phyloP scores from a whole-genome alignment of 2,329 filamentous ascomycete species.

The Ploettnerulaceae sp. region DNA sequence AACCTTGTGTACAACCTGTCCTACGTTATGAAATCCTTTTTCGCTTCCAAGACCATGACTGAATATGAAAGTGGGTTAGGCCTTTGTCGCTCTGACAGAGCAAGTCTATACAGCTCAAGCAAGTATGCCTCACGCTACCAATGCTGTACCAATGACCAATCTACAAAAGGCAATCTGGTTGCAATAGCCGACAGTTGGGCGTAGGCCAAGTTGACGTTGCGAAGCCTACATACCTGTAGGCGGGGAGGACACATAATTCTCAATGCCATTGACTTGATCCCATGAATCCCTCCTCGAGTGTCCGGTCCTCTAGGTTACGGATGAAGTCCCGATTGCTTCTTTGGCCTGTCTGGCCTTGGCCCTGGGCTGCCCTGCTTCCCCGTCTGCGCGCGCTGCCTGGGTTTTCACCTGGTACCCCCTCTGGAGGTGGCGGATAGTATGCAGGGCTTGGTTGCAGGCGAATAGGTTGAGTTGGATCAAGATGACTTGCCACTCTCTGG shows the following conservation, averaged over 20 bases:
- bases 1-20: constrained; percentile 5
- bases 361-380: constrained; percentile 65
- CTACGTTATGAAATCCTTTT: neutral
- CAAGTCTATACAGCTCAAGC: no score
- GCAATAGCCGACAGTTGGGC: constrained; percentile 12
- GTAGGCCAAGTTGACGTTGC: constrained; percentile 12
- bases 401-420: constrained; percentile 62
- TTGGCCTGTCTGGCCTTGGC: constrained; percentile 44
- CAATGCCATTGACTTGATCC: constrained; percentile 66
- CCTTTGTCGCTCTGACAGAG: no score
- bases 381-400: constrained; percentile 61
- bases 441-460: constrained; percentile 91
- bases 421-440: constrained; percentile 90
- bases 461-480: constrained; percentile 92
- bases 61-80: neutral
- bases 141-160: neutral
- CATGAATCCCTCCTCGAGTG: constrained; percentile 88
- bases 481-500: constrained; percentile 89
- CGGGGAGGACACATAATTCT: constrained; percentile 13
- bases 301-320: constrained; percentile 88
- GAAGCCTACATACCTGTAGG: constrained; percentile 16
- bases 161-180: constrained; percentile 1
- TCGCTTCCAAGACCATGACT: neutral
- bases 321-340: constrained; percentile 81
- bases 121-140: neutral